phyloP scores from a whole-genome alignment of 805 yeast genomes.

The Cyberlindnera maclurae region DNA sequence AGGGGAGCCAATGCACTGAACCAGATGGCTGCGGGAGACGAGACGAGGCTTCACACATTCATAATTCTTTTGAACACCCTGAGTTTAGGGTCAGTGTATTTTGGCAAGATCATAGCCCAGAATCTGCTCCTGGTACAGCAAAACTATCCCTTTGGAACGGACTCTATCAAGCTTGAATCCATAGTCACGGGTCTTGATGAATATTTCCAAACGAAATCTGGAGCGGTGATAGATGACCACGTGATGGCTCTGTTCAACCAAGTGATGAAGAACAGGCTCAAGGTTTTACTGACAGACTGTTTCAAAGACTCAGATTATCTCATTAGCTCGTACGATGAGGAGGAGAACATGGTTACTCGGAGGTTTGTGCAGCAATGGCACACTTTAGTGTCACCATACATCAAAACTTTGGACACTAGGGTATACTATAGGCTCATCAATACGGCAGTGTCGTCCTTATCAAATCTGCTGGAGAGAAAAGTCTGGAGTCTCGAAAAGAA shows the following conservation, averaged over 20 bases:
- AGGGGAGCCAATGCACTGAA: constrained; percentile 39
- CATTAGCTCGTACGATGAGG: constrained; percentile 26
- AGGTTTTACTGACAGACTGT: constrained; percentile 37
- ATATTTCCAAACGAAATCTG: constrained; percentile 21
- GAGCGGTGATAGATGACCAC: constrained; percentile 30
- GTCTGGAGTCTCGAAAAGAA: constrained; percentile 59
- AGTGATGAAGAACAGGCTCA: constrained; percentile 36
- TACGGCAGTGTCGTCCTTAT: constrained; percentile 45
- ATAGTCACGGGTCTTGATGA: constrained; percentile 22
- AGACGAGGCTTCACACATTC: constrained; percentile 49
- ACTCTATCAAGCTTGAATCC: constrained; percentile 23
- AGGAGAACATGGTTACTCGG: constrained; percentile 30
- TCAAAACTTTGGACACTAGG: constrained; percentile 45
- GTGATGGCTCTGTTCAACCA: constrained; percentile 40
- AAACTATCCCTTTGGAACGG: constrained; percentile 33
- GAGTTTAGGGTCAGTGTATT: constrained; percentile 52
- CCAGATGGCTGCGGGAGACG: constrained; percentile 33
- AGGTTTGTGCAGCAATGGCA: constrained; percentile 63
- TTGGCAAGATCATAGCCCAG: constrained; percentile 32
- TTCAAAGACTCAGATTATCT: constrained; percentile 24
- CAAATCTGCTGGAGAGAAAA: constrained; percentile 55
- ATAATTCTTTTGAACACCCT: constrained; percentile 68
- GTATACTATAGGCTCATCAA: constrained; percentile 44
- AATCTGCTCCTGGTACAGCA: constrained; percentile 25
- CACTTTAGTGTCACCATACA: constrained; percentile 55